Percentiles rank a stretch among this genome's conserved stretches.
These are phyloP conservation scores for Geotrichum bryndzae DNA, from an alignment of 1,139 yeast genomes.

Conservation along the genomic window DNA sequence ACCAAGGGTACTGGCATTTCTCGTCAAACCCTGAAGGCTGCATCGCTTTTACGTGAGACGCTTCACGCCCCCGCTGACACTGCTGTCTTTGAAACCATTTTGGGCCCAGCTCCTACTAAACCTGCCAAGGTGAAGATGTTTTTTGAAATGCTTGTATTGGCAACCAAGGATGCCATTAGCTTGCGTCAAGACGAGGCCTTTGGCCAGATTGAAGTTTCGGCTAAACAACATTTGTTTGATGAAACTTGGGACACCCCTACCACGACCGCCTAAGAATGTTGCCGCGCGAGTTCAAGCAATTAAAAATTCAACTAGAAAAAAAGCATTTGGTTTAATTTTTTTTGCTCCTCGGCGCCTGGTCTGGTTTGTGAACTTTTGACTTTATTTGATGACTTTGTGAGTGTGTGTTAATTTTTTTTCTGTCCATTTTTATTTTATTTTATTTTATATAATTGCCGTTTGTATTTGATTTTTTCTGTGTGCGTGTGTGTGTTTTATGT, in stretches of 20 bases:
- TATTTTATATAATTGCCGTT: no score
- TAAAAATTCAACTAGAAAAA: no score
- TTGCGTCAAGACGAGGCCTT: constrained; percentile 58
- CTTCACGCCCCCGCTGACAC: constrained; percentile 25
- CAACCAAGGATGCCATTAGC: constrained; percentile 66
- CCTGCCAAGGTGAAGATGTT: constrained; percentile 47
- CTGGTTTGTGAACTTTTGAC: no score
- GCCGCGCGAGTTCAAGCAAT: no score
- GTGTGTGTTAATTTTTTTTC: no score
- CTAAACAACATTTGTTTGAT: constrained; percentile 47
- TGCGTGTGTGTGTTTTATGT: no score
- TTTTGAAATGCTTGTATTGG: constrained; percentile 76
- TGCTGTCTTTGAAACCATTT: constrained; percentile 20
- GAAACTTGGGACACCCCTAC: constrained; percentile 21
- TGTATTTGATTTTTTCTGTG: no score
- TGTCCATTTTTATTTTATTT: no score
- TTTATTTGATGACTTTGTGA: background rate
- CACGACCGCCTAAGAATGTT: background rate
- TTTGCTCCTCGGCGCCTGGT: background rate
- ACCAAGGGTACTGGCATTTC: constrained; percentile 31
- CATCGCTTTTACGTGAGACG: constrained; percentile 43
- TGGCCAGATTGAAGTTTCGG: constrained; percentile 51
- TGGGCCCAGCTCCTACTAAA: constrained; percentile 17
- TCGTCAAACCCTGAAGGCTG: constrained; percentile 52
- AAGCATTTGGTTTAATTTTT: background rate